phyloP scores from a whole-genome alignment of 768 basidiomycete genomes.

The Auricularia sp. region DNA sequence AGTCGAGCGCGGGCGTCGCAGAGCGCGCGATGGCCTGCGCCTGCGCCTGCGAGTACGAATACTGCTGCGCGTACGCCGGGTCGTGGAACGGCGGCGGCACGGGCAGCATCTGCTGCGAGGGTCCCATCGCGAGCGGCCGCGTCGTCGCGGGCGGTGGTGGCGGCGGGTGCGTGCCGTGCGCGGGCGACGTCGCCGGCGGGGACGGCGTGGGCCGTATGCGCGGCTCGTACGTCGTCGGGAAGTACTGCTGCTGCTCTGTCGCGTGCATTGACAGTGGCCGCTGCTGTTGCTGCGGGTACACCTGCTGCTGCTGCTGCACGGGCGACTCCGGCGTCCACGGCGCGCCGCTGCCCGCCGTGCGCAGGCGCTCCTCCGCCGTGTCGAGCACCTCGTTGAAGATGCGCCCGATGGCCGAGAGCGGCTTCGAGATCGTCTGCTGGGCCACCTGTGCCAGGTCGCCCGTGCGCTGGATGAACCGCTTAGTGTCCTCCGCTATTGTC shows the following conservation, averaged over 20 bases:
- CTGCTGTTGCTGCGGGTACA: not conserved
- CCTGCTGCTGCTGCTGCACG: not conserved
- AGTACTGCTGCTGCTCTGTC: not conserved
- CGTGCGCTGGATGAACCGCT: conserved; percentile 76
- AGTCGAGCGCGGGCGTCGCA: conserved; percentile 35
- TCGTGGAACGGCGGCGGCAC: conserved; percentile 15
- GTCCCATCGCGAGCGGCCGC: conserved; percentile 26
- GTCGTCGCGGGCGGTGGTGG: conserved; percentile 20
- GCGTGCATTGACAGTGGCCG: not conserved
- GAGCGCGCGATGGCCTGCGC: conserved; percentile 9
- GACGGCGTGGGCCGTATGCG: conserved; percentile 47
- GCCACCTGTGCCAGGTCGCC: conserved; percentile 40
- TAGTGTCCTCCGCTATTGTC: conserved; percentile 59
- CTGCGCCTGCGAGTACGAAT: not conserved
- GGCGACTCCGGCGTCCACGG: not conserved
- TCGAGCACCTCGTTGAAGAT: conserved; percentile 82
- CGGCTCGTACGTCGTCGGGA: conserved; percentile 65
- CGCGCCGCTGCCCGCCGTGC: not conserved
- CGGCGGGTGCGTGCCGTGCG: conserved; percentile 18
- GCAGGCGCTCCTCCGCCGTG: conserved; percentile 51
- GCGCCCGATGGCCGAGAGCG: conserved; percentile 77
- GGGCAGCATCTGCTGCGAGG: conserved; percentile 32
- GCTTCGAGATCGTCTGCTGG: conserved; percentile 64
- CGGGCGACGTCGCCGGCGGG: conserved; percentile 12
- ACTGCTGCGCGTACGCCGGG: not conserved